phyloP scores from a whole-genome alignment of 2,329 filamentous ascomycete species.

The Aspergillus ustus region DNA sequence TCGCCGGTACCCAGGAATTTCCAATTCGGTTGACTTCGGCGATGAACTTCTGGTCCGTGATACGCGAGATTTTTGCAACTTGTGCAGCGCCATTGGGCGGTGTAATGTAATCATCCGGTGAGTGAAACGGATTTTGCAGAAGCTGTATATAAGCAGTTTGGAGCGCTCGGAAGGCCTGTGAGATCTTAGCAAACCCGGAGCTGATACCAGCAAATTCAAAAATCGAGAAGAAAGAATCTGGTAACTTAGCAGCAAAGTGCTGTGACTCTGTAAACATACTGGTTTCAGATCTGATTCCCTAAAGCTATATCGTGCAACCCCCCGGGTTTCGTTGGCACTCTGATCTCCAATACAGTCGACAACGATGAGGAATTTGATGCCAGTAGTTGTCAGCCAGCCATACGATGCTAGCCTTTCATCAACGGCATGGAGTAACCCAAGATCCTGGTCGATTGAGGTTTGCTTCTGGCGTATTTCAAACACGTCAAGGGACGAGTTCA shows the following conservation, averaged over 20 bases:
- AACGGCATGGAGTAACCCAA: conserved; percentile 87
- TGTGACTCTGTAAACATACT: conserved; percentile 53
- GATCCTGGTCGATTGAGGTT: conserved; percentile 77
- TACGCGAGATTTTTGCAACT: conserved; percentile 62
- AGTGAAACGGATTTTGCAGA: conserved; percentile 93
- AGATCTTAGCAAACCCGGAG: neutral
- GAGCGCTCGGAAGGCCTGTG: conserved; percentile 81
- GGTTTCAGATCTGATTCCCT: conserved; percentile 86
- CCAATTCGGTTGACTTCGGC: conserved; percentile 85
- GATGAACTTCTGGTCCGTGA: conserved; percentile 79
- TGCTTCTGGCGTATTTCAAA: conserved; percentile 83
- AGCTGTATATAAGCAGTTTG: conserved; percentile 90
- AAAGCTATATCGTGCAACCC: conserved; percentile 64
- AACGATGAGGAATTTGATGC: conserved; percentile 85
- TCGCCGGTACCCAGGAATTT: conserved; percentile 80
- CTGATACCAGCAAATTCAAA: neutral
- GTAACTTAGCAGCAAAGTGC: neutral
- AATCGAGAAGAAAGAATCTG: neutral
- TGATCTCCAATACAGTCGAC: conserved; percentile 84
- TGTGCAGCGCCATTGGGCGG: conserved; percentile 51
- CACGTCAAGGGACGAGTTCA: conserved; percentile 90
- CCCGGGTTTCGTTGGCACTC: conserved; percentile 37
- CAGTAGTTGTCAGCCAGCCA: conserved; percentile 95
- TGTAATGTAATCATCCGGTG: conserved; percentile 80
- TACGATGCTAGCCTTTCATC: conserved; percentile 94